Evolutionary conservation across 495 filamentous ascomycete genomes (phyloP).

Genomic region (Aspergillus incahuasiensis): DNA sequence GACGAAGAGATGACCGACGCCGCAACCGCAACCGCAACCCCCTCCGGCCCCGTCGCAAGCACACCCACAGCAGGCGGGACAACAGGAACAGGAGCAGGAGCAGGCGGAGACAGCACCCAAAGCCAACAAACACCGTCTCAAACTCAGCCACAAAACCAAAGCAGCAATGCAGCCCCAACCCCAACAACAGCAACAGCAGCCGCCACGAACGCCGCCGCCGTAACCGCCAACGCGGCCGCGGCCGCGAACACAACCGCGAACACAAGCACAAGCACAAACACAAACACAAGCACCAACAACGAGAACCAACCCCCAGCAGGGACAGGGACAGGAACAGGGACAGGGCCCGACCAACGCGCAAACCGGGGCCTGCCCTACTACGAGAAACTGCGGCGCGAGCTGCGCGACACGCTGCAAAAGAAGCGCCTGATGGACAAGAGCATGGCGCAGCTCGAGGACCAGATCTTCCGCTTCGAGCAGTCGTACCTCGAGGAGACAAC

Average conservation of each 20-base stretch:
- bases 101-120: neutral
- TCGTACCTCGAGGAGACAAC: conserved; percentile 89
- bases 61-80: neutral
- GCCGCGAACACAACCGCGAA: conserved; percentile 3
- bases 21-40: conserved; percentile 26
- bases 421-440: conserved; percentile 64
- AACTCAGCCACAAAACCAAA: conserved; percentile 6
- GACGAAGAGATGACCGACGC: conserved; percentile 27
- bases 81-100: neutral
- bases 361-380: conserved; percentile 62
- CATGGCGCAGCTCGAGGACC: conserved; percentile 68
- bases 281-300: neutral
- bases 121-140: neutral
- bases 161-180: conserved; percentile 1
- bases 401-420: conserved; percentile 62
- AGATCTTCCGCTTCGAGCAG: conserved; percentile 77
- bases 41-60: conserved; percentile 5
- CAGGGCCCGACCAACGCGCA: conserved; percentile 9
- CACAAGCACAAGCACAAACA: neutral
- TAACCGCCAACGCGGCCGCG: neutral
- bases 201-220: neutral
- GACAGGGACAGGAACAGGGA: too few relatives aligned
- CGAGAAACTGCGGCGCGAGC: conserved; percentile 65
- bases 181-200: neutral
- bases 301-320: conserved; percentile 5